Percentiles rank a stretch among this genome's conserved stretches.
These are phyloP conservation scores for Fraxinus xanthoxyloides DNA, from an alignment of 305 asterid species.

Conservation along the genomic window DNA sequence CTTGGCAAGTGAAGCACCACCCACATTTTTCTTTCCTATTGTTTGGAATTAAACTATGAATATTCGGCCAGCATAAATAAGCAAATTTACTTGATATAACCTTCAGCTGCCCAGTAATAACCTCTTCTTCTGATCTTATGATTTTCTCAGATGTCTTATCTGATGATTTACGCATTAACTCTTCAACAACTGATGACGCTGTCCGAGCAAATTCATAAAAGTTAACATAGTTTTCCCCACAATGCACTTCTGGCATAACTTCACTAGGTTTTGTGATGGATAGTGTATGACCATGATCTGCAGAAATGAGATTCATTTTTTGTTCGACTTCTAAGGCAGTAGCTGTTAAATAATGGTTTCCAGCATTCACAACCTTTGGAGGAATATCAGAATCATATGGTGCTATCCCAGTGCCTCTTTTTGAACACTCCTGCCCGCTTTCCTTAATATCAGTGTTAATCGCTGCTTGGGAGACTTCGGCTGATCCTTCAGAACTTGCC, in stretches of 20 bases:
- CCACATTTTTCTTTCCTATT: constrained; percentile 80
- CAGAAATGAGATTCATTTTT: constrained; percentile 28
- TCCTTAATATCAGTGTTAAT: constrained; percentile 33
- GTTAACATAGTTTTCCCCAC: constrained; percentile 51
- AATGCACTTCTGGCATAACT: constrained; percentile 29
- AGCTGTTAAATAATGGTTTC: constrained; percentile 25
- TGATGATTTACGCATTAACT: constrained; percentile 46
- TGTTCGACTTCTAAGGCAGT: constrained; percentile 26
- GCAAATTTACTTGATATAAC: constrained; percentile 52
- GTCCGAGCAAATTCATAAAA: constrained; percentile 65
- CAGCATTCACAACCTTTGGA: constrained; percentile 29
- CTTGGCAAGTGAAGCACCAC: constrained; percentile 82
- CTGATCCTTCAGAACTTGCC: constrained; percentile 75
- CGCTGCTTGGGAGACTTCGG: constrained; percentile 61
- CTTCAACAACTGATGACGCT: constrained; percentile 55
- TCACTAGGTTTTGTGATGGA: constrained; percentile 21
- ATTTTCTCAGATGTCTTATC: constrained; percentile 44
- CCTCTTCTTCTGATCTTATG: constrained; percentile 53
- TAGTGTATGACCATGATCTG: constrained; percentile 22
- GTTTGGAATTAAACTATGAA: constrained; percentile 31
- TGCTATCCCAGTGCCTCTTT: constrained; percentile 30
- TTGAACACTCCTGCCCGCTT: constrained; percentile 27
- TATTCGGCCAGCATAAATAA: constrained; percentile 68
- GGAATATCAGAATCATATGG: constrained; percentile 41
- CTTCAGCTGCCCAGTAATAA: constrained; percentile 65